A percentile compares a stretch with the other conserved stretches of the same genome.
phyloP scores from a whole-genome alignment of 345 rosid genomes.

The Aquilaria yunnanensis region DNA sequence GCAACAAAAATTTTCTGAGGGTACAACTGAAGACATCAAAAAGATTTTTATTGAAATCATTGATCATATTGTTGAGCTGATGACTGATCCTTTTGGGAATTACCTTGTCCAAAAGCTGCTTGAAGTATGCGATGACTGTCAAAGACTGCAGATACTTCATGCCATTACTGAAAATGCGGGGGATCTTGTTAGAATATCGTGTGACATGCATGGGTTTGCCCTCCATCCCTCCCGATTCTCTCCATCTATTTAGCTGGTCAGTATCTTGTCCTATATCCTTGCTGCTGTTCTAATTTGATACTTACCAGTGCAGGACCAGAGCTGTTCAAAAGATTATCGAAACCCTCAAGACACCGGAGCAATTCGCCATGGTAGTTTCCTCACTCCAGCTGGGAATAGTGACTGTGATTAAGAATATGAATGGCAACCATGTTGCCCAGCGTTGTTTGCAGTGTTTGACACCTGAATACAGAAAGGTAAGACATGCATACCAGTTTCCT shows the following conservation, averaged over 20 bases:
- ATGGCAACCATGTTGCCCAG: constrained; percentile 81
- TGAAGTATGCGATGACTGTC: constrained; percentile 70
- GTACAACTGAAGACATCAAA: constrained; percentile 45
- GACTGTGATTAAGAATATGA: constrained; percentile 61
- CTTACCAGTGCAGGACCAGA: constrained; percentile 44
- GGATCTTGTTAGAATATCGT: constrained; percentile 58
- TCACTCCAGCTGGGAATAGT: constrained; percentile 61
- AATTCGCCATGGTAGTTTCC: constrained; percentile 44
- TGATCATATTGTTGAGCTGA: constrained; percentile 58
- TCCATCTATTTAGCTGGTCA: background rate
- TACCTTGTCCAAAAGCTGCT: constrained; percentile 73
- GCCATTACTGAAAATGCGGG: constrained; percentile 51
- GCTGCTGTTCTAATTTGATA: background rate
- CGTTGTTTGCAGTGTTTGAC: constrained; percentile 56
- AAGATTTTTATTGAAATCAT: constrained; percentile 61
- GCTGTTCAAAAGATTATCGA: constrained; percentile 81
- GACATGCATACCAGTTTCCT: background rate
- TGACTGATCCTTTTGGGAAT: constrained; percentile 77
- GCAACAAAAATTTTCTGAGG: constrained; percentile 63
- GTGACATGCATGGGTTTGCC: constrained; percentile 75
- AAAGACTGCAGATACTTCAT: constrained; percentile 50
- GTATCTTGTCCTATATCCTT: background rate
- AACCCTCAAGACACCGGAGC: constrained; percentile 52
- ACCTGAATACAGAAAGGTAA: constrained; percentile 56
- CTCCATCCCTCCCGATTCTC: constrained; percentile 14